A percentile compares a stretch with the other conserved stretches of the same genome.
These are phyloP conservation scores for Ganoderma lucidum DNA, from an alignment of 1,284 basidiomycete genomes.

Conservation along the genomic window DNA sequence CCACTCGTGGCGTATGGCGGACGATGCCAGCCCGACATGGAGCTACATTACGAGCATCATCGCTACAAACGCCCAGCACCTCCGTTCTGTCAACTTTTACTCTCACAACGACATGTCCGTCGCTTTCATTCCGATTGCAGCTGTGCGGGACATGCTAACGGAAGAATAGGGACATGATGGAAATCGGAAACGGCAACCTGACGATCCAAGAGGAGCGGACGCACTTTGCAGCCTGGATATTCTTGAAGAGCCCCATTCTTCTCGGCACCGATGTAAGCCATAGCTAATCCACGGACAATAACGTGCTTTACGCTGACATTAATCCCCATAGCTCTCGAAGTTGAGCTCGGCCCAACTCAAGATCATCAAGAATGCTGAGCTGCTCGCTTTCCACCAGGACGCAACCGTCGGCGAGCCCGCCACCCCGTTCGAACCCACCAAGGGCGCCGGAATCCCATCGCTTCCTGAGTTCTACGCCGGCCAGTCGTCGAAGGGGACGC, in stretches of 20 bases:
- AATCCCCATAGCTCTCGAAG: conserved; percentile 46
- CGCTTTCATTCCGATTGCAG: not conserved
- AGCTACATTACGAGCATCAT: conserved; percentile 56
- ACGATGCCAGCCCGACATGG: conserved; percentile 59
- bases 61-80: conserved; percentile 49
- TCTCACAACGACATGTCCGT: conserved; percentile 60
- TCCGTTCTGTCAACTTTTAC: conserved; percentile 54
- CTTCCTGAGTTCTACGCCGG: conserved; percentile 62
- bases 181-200: conserved; percentile 59
- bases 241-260: conserved; percentile 64
- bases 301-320: not conserved
- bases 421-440: conserved; percentile 52
- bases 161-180: conserved; percentile 59
- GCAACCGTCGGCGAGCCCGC: conserved; percentile 53
- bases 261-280: conserved; percentile 57
- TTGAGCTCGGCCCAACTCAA: conserved; percentile 51
- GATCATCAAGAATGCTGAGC: conserved; percentile 59
- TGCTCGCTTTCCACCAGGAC: conserved; percentile 65
- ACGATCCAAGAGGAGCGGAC: conserved; percentile 60
- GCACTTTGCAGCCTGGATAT: conserved; percentile 64
- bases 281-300: no score
- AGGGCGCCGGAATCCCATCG: conserved; percentile 46
- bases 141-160: not conserved
- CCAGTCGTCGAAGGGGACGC: conserved; percentile 54
- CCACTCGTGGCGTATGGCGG: conserved; percentile 64